phyloP scores from a whole-genome alignment of 495 filamentous ascomycete species.

The Xanthoparmelia taractica region DNA sequence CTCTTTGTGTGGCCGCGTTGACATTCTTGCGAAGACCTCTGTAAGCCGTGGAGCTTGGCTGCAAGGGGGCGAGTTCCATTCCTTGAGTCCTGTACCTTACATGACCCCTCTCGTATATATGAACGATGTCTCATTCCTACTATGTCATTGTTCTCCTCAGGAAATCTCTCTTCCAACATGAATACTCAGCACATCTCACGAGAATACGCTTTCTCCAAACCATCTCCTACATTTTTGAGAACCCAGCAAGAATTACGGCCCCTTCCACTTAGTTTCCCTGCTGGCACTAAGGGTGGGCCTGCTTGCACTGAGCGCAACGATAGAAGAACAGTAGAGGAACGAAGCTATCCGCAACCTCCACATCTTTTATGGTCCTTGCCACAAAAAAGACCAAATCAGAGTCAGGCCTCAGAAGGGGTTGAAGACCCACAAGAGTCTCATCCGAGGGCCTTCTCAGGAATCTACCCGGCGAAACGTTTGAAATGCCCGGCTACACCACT shows the following conservation, averaged over 20 bases:
- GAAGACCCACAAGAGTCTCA: conserved; percentile 1
- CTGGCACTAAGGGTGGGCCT: background rate
- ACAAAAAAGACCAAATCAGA: conserved; percentile 5
- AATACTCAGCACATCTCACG: background rate
- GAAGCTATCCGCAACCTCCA: background rate
- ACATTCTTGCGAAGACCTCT: conserved; percentile 25
- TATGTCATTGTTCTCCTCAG: conserved; percentile 9
- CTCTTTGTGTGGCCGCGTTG: conserved; percentile 47
- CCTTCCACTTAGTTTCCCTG: background rate
- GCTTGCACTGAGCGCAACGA: background rate
- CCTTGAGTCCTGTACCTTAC: conserved; percentile 12
- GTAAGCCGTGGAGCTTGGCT: no score
- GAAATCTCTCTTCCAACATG: background rate
- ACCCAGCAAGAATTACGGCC: background rate
- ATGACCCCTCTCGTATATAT: conserved; percentile 5
- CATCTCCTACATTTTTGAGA: background rate
- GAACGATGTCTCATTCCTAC: conserved; percentile 1
- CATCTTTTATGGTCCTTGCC: background rate
- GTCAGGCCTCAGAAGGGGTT: background rate
- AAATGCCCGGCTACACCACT: background rate
- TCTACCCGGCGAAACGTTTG: conserved; percentile 1
- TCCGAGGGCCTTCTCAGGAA: background rate
- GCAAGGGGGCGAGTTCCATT: conserved; percentile 11
- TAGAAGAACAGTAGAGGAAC: background rate
- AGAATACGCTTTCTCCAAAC: background rate